phyloP scores from a whole-genome alignment of 169 alveolate genomes.

The Eimeria praecox region DNA sequence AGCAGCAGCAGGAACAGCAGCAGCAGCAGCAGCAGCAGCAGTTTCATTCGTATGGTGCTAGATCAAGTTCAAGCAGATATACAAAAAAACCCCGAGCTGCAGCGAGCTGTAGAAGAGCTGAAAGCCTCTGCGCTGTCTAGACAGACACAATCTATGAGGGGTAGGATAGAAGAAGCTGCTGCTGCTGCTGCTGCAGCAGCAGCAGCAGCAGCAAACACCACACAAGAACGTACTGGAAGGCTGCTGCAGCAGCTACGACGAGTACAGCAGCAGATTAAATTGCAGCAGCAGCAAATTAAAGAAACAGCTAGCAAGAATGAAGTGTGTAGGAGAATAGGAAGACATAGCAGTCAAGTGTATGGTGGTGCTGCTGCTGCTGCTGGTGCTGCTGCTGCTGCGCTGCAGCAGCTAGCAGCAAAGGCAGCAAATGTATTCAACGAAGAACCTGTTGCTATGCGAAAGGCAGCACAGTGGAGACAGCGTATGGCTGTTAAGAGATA shows the following conservation, averaged over 20 bases:
- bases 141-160: constrained; percentile 28
- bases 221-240: constrained; percentile 32
- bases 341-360: neutral
- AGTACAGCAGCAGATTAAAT: constrained; percentile 1
- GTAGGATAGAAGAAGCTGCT: constrained; percentile 60
- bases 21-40: constrained; percentile 61
- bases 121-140: constrained; percentile 54
- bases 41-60: constrained; percentile 78
- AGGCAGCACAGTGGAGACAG: constrained; percentile 87
- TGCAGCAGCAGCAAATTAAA: constrained; percentile 38
- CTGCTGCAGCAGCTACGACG: constrained; percentile 38
- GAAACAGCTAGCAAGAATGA: constrained; percentile 22
- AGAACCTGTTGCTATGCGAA: constrained; percentile 71
- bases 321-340: neutral
- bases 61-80: constrained; percentile 80
- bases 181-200: constrained; percentile 62
- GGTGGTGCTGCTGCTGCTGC: constrained; percentile 47
- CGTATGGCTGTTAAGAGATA: constrained; percentile 86
- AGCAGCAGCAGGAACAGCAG: constrained; percentile 58
- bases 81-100: constrained; percentile 76
- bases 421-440: constrained; percentile 48
- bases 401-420: constrained; percentile 64
- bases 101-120: constrained; percentile 80
- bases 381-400: constrained; percentile 61
- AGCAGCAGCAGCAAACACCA: constrained; percentile 39